Evolutionary conservation across 768 basidiomycete species (phyloP).

Genomic region (Pleurotus tuber-regium): DNA sequence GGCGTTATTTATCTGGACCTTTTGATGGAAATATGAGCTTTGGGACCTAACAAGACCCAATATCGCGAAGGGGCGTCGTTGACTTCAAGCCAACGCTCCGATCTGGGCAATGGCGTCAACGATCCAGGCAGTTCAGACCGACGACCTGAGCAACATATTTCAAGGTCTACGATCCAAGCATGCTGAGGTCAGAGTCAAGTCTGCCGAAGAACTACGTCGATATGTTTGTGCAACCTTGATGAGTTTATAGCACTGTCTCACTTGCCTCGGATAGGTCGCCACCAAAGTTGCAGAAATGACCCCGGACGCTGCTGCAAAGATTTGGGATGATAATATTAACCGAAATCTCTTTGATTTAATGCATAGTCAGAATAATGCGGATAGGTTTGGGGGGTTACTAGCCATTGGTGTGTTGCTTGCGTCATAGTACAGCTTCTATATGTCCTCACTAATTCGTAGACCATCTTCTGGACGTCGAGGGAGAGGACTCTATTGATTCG

Average conservation of each 20-base stretch:
- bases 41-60: too few relatives aligned
- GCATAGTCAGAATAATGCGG: slow-evolving; percentile 73
- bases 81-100: too few relatives aligned
- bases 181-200: slow-evolving; percentile 61
- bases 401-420: slow-evolving; percentile 69
- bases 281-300: slow-evolving; percentile 77
- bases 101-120: slow-evolving; percentile 57
- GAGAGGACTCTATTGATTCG: slow-evolving; percentile 79
- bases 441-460: slow-evolving; percentile 35
- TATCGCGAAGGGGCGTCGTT: too few relatives aligned
- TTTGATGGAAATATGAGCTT: too few relatives aligned
- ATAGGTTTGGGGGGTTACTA: slow-evolving; percentile 82
- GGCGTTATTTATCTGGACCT: too few relatives aligned
- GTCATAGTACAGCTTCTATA: not conserved
- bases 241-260: slow-evolving; percentile 13
- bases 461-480: slow-evolving; percentile 71
- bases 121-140: slow-evolving; percentile 53
- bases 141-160: slow-evolving; percentile 66
- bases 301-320: slow-evolving; percentile 73
- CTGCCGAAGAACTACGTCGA: slow-evolving; percentile 70
- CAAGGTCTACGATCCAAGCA: slow-evolving; percentile 61
- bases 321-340: slow-evolving; percentile 87
- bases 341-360: slow-evolving; percentile 77
- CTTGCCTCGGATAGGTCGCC: slow-evolving; percentile 51
- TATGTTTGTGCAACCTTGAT: slow-evolving; percentile 50